Evolutionary conservation across 176 grass and related monocot genomes (phyloP), one percentile per base, ranked within the genome.

Genomic region (Dactylis glomerata): DNA sequence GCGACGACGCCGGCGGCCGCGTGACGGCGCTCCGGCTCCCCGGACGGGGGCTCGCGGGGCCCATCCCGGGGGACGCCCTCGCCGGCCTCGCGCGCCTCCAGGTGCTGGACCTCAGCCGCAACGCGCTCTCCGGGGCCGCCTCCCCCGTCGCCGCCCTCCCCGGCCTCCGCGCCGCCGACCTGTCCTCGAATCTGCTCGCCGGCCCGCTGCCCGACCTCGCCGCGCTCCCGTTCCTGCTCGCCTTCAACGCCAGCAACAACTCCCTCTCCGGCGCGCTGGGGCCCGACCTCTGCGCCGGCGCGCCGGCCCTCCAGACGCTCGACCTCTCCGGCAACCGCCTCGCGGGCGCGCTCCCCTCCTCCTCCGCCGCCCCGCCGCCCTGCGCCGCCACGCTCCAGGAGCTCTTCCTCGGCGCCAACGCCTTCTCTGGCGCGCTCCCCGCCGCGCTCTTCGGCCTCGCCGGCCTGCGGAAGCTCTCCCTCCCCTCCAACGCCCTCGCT

Each of bases 241-340:
- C 81, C 23, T 83, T 98, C 73, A 93, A 98, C 74, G 89, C 63
- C 77, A 98, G 93, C 88, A 98, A 98, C 83, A 98, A 98, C 77
- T 95, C 91, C 10, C 78, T 95, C 36, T 84, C 77, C 10, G 96
- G 89, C 40, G 0, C 37, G 54, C 54, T 98, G 37, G 32, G 46
- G 15, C 87, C 91, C 11, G 96, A 93, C 83, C 81, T 98, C 63
- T 98, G 96, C 78, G 77, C 58, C 33, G 89, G 83, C 41, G 61
- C 85, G 57, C 70, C 51, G 3, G 36, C 51, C 8, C 76, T 93
- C 23, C 85, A 83, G 7, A 23, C 89, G 5, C 87, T 98, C 46
- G 93, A 98, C 78, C 89, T 98, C 59, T 95, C 93, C 78, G 32
- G 71, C 74, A 98, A 98, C 62, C 54, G 41, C 27, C 80, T 98